Evolutionary conservation across 768 basidiomycete species (phyloP), one percentile per base, ranked within the genome.

Genomic region (Agaricus sinodeliciosus): DNA sequence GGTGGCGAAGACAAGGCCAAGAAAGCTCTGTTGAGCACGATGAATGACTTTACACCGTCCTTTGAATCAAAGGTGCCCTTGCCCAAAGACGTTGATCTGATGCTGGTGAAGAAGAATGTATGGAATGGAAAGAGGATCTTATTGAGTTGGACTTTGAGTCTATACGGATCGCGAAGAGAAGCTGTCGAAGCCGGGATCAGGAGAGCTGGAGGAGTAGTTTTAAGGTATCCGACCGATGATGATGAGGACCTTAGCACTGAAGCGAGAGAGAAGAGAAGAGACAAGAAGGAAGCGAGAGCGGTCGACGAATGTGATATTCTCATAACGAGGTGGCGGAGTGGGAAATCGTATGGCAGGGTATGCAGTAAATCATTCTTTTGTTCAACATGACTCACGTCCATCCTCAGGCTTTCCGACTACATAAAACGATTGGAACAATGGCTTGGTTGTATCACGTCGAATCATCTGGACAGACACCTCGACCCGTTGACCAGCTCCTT

Each of bases 361-460:
- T n/a, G 72, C 65, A 31, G 31, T 11, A 31, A 31, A 11, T 31
- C 8, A 19, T 39, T 13, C 31, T 37, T 42, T 15, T 3, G 26
- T 22, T 27, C 49, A 15, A n/a, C 7, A 27, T 39, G 26, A 28
- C 52, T 40, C 44, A 55, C 26, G 31, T 16, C 49, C 35, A n/a
- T 7, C 31, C 26, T 12, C 47, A 93, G 87, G 90, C 91, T 13
- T 75, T 80, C 18, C 70, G 73, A 25, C 58, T 59, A 3, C 61
- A 67, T 13, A 84, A 85, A 64, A 78, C 79, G 4, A 80, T 97
- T 16, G 94, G 87, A 0, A 90, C 85, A 0, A 72, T 94, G 2
- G 73, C 81, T 0, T 96, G 93, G 94, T 60, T 95, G 11, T 90
- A 90, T 64, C 81, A 86, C 62, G 84, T 90, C 5, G 78, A 90